Percentiles rank a stretch among this genome's conserved stretches.
Evolutionary conservation across 2,329 filamentous ascomycete genomes (phyloP).

Genomic region (Colletotrichum sp.): DNA sequence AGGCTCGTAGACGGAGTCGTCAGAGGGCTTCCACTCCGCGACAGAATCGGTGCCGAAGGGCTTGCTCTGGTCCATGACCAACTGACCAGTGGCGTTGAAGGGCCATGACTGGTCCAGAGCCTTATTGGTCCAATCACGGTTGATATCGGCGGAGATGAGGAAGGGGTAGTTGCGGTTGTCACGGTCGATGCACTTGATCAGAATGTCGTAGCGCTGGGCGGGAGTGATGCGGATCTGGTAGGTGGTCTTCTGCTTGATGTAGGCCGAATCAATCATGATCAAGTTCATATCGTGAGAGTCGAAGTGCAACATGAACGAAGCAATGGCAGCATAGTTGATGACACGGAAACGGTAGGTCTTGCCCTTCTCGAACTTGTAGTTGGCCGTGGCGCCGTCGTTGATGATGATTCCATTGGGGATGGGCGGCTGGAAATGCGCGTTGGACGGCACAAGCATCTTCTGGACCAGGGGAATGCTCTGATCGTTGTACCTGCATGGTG

Average conservation of each 20-base stretch:
- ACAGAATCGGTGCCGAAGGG: slow-evolving; percentile 34
- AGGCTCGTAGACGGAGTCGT: slow-evolving; percentile 66
- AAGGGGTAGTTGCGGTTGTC: slow-evolving; percentile 46
- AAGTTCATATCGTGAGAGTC: slow-evolving; percentile 47
- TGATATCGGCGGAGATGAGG: slow-evolving; percentile 47
- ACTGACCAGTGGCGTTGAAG: slow-evolving; percentile 47
- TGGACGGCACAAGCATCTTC: slow-evolving; percentile 43
- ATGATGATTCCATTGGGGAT: slow-evolving; percentile 44
- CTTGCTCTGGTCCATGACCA: slow-evolving; percentile 39
- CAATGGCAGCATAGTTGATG: slow-evolving; percentile 49
- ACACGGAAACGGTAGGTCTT: slow-evolving; percentile 53
- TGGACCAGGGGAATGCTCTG: slow-evolving; percentile 40
- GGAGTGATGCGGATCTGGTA: slow-evolving; percentile 45
- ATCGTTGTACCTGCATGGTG: slow-evolving; percentile 42
- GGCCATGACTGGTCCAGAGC: slow-evolving; percentile 28
- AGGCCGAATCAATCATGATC: slow-evolving; percentile 48
- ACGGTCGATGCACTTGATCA: slow-evolving; percentile 42
- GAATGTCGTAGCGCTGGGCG: slow-evolving; percentile 52
- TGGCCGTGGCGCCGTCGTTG: slow-evolving; percentile 44
- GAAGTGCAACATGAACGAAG: slow-evolving; percentile 47
- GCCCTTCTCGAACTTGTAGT: slow-evolving; percentile 40
- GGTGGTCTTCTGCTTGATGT: slow-evolving; percentile 37
- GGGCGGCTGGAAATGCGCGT: slow-evolving; percentile 43
- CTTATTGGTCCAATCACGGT: slow-evolving; percentile 41
- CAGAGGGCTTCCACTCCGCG: slow-evolving; percentile 53